Conservation (phyloP, 108 stramenopile species). For the Conticribra weissflogii region DNA sequence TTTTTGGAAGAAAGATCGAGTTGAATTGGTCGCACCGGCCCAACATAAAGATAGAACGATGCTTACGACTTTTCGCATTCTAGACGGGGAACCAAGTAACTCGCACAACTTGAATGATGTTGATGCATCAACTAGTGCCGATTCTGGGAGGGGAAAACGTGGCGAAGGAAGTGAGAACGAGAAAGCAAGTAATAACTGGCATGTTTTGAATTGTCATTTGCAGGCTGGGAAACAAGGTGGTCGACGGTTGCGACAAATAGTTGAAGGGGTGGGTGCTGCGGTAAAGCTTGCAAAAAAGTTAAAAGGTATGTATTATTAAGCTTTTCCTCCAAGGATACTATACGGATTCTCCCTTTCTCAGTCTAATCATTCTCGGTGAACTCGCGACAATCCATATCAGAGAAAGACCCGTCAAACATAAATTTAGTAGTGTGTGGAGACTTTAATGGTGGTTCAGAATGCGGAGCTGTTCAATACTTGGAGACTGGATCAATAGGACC, state of each 20-base stretch:
- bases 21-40: slow-evolving; percentile 67
- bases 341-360: no score
- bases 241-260: slow-evolving; percentile 82
- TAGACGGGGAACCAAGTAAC: neutral
- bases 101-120: neutral
- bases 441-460: slow-evolving; percentile 86
- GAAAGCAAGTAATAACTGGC: slow-evolving; percentile 47
- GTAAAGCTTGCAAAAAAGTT: slow-evolving; percentile 67
- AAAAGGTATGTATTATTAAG: no score
- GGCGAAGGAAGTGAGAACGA: neutral
- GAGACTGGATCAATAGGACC: slow-evolving; percentile 76
- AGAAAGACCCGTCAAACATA: slow-evolving; percentile 44
- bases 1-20: slow-evolving; percentile 87
- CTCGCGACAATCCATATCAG: slow-evolving; percentile 13
- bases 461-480: slow-evolving; percentile 74
- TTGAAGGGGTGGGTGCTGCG: slow-evolving; percentile 77
- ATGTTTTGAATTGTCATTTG: slow-evolving; percentile 89
- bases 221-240: slow-evolving; percentile 88
- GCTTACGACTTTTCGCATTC: slow-evolving; percentile 75
- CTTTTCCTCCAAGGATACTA: no score
- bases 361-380: neutral
- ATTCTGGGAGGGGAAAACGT: no score
- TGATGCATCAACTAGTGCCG: slow-evolving; percentile 7
- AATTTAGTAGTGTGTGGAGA: slow-evolving; percentile 87
- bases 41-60: slow-evolving; percentile 90